phyloP scores from a whole-genome alignment of 495 filamentous ascomycete genomes.

The Penicillium psychrofluorescens region DNA sequence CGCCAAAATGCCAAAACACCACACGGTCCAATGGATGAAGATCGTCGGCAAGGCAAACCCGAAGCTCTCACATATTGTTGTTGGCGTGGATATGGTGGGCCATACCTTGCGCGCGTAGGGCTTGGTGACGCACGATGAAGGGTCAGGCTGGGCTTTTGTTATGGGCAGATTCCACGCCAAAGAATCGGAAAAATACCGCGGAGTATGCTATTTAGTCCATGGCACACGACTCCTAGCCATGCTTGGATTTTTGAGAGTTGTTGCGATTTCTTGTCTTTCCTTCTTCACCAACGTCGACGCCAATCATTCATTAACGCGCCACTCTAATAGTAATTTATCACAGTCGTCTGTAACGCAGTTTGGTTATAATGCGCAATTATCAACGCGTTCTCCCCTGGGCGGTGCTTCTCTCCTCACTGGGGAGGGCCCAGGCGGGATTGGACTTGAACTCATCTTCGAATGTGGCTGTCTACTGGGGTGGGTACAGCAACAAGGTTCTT shows the following conservation, averaged over 20 bases:
- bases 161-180: slow-evolving; percentile 9
- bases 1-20: background rate
- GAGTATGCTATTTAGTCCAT: slow-evolving; percentile 13
- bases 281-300: slow-evolving; percentile 3
- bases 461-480: slow-evolving; percentile 59
- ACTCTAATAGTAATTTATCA: too few species aligned
- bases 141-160: slow-evolving; percentile 8
- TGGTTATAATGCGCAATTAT: slow-evolving; percentile 18
- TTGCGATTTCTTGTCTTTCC: slow-evolving; percentile 1
- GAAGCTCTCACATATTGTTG: background rate
- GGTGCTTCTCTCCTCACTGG: slow-evolving; percentile 20
- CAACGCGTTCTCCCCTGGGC: slow-evolving; percentile 18
- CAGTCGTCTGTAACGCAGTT: background rate
- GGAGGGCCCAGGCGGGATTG: slow-evolving; percentile 33
- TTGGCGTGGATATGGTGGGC: slow-evolving; percentile 9
- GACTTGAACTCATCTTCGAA: slow-evolving; percentile 39
- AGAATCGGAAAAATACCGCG: slow-evolving; percentile 9
- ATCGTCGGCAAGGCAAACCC: background rate
- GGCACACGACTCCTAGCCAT: background rate
- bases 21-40: background rate
- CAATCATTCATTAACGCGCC: background rate
- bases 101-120: slow-evolving; percentile 10
- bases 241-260: background rate
- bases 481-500: background rate
- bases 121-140: slow-evolving; percentile 3